Evolutionary conservation across 1,284 basidiomycete genomes (phyloP).

Genomic region (Naganishia liquefaciens): DNA sequence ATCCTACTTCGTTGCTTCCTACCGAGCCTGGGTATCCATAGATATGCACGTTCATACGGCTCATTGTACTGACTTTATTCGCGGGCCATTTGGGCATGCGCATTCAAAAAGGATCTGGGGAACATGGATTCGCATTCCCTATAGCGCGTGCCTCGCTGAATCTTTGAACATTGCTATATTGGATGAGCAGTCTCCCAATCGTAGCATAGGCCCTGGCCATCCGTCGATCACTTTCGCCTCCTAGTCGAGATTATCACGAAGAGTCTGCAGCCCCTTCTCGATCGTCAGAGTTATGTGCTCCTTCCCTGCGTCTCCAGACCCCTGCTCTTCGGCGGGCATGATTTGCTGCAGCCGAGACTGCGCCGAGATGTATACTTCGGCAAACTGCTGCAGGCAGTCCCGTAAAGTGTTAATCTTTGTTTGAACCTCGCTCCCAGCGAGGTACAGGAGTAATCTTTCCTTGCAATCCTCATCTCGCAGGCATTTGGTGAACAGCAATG

Average conservation of each 20-base stretch:
- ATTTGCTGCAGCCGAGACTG: constrained; percentile 17
- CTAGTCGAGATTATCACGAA: not conserved
- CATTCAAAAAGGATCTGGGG: too few species aligned
- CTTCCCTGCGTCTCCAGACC: not conserved
- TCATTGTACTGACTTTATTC: too few species aligned
- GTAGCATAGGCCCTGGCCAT: too few species aligned
- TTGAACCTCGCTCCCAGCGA: not conserved
- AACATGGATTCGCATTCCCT: too few species aligned
- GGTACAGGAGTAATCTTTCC: not conserved
- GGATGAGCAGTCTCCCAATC: too few species aligned
- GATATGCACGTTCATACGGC: too few species aligned
- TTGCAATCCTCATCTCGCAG: not conserved
- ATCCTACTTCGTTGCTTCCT: too few species aligned
- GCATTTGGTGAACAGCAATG: constrained; percentile 29
- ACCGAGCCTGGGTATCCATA: too few species aligned
- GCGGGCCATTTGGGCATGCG: too few species aligned
- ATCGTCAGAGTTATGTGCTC: constrained; percentile 5
- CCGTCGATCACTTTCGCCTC: too few species aligned
- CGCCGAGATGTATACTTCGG: constrained; percentile 22
- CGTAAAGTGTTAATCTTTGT: constrained; percentile 10
- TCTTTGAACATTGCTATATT: too few species aligned
- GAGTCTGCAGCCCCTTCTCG: not conserved
- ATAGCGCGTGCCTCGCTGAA: too few species aligned
- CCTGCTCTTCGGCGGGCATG: constrained; percentile 2
- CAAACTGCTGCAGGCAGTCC: constrained; percentile 22